Base-by-base conservation (phyloP, 176 grass and related monocot genomes). In the Melocanna baccifera region DNA sequence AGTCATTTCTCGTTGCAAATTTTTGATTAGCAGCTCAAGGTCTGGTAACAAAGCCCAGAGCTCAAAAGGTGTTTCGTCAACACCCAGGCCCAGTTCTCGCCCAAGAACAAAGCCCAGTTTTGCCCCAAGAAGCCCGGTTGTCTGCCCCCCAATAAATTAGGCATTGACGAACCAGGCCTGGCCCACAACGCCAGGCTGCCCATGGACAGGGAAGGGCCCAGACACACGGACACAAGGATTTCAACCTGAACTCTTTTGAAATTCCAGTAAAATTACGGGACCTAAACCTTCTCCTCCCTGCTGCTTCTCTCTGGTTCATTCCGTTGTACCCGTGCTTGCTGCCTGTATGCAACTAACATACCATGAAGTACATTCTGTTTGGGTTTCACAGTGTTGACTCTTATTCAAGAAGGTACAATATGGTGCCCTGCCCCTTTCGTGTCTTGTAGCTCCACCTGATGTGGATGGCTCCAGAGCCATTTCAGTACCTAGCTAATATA, bases 381-480 rank as follows among this genome's bases (percentile, higher is more conserved):
- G n/a, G 22, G 1, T 42, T 0, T 46, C 30, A 7, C 28, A 15
- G 12, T n/a, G 71, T 32, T 52, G 41, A 25, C 75, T 75, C 70
- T 42, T 46, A 46, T 70, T 39, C 52, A 6, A 6, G 25, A 67
- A 77, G 53, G 36, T 71, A 76, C 69, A 72, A 36, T 30, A 80
- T 61, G 83, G 78, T 82, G 83, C 55, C 78, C 77, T 25, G 78
- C 71, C 77, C 25, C 77, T 89, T 32, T 76, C 83, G 53, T 45
- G 55, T 58, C 58, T 56, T 63, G 88, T 86, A 76, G 70, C 71
- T 73, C 77, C 52, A 15, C 36, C 75, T 36, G 67, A 66, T 64
- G 74, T 12, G 45, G 80, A 64, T 47, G 37, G 23, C 51, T 37
- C 62, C 51, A 40, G 30, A 34, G 52, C 43, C 78, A 3, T 51